phyloP scores from a whole-genome alignment of 306 rosid genomes.

The Astragalus membranaceus region DNA sequence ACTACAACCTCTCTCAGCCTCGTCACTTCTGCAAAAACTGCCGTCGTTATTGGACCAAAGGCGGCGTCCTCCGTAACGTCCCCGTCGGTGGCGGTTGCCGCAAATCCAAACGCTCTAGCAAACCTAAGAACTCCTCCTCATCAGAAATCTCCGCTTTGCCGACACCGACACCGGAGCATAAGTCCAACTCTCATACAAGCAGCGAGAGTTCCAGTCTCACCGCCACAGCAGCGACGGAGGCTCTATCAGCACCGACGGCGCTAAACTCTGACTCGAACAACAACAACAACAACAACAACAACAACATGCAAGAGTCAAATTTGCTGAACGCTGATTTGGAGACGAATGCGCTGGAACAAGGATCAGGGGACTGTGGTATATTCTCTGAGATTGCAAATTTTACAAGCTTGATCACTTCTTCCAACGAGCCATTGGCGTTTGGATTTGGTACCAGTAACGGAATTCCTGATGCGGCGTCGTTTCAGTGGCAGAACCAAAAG shows the following conservation, averaged over 20 bases:
- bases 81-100: conserved; percentile 97
- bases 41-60: conserved; percentile 97
- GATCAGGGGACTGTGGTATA: conserved; percentile 40
- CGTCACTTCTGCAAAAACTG: conserved; percentile 97
- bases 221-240: conserved; percentile 47
- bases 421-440: conserved; percentile 47
- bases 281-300: background rate
- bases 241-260: conserved; percentile 42
- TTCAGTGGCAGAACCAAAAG: conserved; percentile 44
- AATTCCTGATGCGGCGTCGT: conserved; percentile 46
- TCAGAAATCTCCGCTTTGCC: background rate
- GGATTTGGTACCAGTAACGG: conserved; percentile 30
- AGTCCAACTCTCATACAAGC: conserved; percentile 72
- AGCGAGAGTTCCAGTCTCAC: conserved; percentile 91
- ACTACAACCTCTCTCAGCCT: conserved; percentile 96
- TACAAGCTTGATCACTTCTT: conserved; percentile 54
- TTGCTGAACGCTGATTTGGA: conserved; percentile 26
- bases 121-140: conserved; percentile 27
- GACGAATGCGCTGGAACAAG: conserved; percentile 22
- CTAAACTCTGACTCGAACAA: conserved; percentile 23
- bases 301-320: too few relatives aligned
- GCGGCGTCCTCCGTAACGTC: conserved; percentile 98
- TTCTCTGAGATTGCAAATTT: conserved; percentile 79
- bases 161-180: conserved; percentile 18
- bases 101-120: conserved; percentile 68